phyloP scores from a whole-genome alignment of 2,329 filamentous ascomycete species.

The Trichoderma lentiforme region DNA sequence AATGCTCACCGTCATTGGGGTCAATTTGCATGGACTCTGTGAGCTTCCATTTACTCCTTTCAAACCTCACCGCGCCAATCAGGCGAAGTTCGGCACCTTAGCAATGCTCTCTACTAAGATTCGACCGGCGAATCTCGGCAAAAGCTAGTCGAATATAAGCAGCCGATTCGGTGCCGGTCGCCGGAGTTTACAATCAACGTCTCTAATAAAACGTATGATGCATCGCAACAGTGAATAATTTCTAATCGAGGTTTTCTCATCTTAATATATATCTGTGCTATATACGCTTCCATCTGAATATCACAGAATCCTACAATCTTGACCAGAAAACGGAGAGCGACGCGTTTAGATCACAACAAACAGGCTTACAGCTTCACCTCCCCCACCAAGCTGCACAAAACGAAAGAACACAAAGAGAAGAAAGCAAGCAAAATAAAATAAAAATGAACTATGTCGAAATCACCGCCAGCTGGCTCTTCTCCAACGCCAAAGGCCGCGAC shows the following conservation, averaged over 20 bases:
- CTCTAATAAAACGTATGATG: slow-evolving; percentile 2
- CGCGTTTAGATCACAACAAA: neutral
- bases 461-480: slow-evolving; percentile 39
- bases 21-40: neutral
- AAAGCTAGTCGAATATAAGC: neutral
- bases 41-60: neutral
- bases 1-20: neutral
- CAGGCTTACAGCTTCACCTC: neutral
- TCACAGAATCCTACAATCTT: neutral
- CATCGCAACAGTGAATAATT: neutral
- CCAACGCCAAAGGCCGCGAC: slow-evolving; percentile 36
- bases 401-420: neutral
- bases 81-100: neutral
- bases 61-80: neutral
- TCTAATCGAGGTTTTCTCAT: neutral
- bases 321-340: neutral
- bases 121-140: neutral
- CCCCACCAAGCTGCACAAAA: neutral
- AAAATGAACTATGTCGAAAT: slow-evolving; percentile 33
- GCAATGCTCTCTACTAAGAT: neutral
- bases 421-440: neutral
- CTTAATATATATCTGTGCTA: neutral
- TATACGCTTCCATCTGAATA: neutral
- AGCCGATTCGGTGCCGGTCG: neutral
- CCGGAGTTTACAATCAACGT: neutral